Percentiles rank a stretch among this genome's conserved stretches.
Conservation (phyloP, 305 asterid species). For the Coffea humblotiana region DNA sequence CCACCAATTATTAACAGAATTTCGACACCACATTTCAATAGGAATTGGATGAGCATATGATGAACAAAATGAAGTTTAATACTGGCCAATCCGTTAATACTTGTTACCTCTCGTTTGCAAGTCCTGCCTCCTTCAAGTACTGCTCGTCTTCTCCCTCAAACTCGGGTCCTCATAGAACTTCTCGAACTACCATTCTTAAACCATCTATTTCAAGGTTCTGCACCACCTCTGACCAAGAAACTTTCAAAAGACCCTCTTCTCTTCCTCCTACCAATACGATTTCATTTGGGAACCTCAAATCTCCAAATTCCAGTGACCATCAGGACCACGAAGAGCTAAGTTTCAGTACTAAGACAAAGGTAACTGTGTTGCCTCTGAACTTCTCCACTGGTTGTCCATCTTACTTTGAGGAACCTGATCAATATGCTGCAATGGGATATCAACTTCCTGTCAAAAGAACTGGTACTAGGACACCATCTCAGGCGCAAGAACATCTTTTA, state of each 20-base stretch:
- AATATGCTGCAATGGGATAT: not conserved
- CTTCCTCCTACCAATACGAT: not conserved
- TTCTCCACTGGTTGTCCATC: not conserved
- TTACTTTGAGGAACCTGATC: not conserved
- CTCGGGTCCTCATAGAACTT: too few species aligned
- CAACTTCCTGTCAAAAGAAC: not conserved
- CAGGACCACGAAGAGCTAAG: not conserved
- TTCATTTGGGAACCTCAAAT: not conserved
- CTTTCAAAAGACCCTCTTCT: not conserved
- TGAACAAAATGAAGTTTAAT: not conserved
- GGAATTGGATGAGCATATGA: not conserved
- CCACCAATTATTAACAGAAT: too few species aligned
- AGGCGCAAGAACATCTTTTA: constrained; percentile 37
- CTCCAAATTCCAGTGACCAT: not conserved
- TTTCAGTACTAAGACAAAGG: not conserved
- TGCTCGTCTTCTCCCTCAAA: too few species aligned
- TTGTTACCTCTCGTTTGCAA: not conserved
- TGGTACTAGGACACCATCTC: constrained; percentile 17
- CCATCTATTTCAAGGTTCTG: not conserved
- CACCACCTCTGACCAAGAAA: not conserved
- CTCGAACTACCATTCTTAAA: not conserved
- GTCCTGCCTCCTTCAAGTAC: not conserved
- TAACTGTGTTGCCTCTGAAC: not conserved
- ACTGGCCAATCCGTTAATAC: not conserved
- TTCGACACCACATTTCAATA: not conserved